A percentile compares a stretch with the other conserved stretches of the same genome.
phyloP scores from a whole-genome alignment of 192 early-diverging fungal genomes.

The Oehlia diaphana region DNA sequence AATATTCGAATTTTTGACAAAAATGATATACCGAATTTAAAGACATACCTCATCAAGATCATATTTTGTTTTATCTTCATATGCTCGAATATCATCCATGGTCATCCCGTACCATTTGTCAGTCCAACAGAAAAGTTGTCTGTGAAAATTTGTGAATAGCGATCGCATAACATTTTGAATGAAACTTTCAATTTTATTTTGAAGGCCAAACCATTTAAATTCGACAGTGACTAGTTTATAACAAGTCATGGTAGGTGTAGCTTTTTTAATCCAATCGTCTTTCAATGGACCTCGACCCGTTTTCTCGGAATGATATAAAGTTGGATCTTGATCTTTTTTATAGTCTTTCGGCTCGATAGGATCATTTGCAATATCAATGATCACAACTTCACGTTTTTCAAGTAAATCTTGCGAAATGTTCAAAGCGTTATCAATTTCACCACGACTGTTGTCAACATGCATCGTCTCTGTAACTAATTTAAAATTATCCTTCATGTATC shows the following conservation, averaged over 20 bases:
- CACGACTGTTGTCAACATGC: conserved; percentile 68
- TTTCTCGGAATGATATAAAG: conserved; percentile 60
- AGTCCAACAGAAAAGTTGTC: conserved; percentile 77
- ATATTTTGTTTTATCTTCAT: conserved; percentile 68
- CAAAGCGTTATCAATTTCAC: conserved; percentile 64
- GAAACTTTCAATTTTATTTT: conserved; percentile 62
- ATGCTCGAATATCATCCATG: conserved; percentile 65
- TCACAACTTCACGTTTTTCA: conserved; percentile 63
- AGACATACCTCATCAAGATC: conserved; percentile 49
- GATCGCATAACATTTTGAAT: conserved; percentile 49
- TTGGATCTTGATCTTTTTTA: conserved; percentile 67
- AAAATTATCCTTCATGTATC: conserved; percentile 71
- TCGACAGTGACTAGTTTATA: conserved; percentile 79
- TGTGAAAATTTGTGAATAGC: conserved; percentile 68
- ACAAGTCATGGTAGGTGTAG: conserved; percentile 78
- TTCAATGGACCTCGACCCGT: conserved; percentile 68
- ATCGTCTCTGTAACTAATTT: conserved; percentile 73
- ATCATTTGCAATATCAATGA: conserved; percentile 72
- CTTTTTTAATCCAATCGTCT: conserved; percentile 60
- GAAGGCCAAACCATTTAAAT: conserved; percentile 75
- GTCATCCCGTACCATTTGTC: conserved; percentile 78
- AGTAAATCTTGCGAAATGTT: conserved; percentile 45
- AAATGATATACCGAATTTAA: not conserved
- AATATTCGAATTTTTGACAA: not conserved
- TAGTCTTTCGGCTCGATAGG: conserved; percentile 52